Evolutionary conservation across 2,329 filamentous ascomycete genomes (phyloP).

Genomic region (Neonectria neomacrospora): DNA sequence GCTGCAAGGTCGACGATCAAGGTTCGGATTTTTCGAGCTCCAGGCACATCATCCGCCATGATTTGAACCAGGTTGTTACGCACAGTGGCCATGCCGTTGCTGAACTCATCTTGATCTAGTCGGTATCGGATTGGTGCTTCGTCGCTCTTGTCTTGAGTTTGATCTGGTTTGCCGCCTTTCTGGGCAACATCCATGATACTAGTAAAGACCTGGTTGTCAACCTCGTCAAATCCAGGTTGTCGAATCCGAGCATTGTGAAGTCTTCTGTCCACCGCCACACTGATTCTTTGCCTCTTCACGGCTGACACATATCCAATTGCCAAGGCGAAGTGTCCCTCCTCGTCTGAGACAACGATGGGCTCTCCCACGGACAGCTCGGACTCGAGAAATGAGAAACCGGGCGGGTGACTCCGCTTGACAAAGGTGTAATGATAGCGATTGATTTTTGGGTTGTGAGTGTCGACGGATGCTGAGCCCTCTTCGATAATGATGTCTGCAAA

Average conservation of each 20-base stretch:
- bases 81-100: slow-evolving; percentile 94
- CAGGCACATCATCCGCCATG: slow-evolving; percentile 82
- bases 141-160: slow-evolving; percentile 63
- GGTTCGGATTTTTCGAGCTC: slow-evolving; percentile 76
- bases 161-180: slow-evolving; percentile 63
- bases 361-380: slow-evolving; percentile 90
- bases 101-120: slow-evolving; percentile 97
- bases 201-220: slow-evolving; percentile 84
- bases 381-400: slow-evolving; percentile 86
- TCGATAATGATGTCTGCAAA: slow-evolving; percentile 90
- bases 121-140: slow-evolving; percentile 76
- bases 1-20: slow-evolving; percentile 81
- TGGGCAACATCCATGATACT: slow-evolving; percentile 87
- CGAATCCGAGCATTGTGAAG: slow-evolving; percentile 87
- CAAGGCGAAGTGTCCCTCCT: slow-evolving; percentile 92
- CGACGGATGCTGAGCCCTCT: slow-evolving; percentile 77
- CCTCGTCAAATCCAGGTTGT: slow-evolving; percentile 78
- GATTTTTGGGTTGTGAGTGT: slow-evolving; percentile 79
- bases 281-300: slow-evolving; percentile 79
- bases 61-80: slow-evolving; percentile 93
- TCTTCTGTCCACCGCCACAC: slow-evolving; percentile 88
- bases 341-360: slow-evolving; percentile 95
- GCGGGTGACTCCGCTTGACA: slow-evolving; percentile 70
- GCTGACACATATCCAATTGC: slow-evolving; percentile 91
- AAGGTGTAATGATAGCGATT: slow-evolving; percentile 92